Evolutionary conservation across 2,329 filamentous ascomycete genomes (phyloP), one percentile per base, ranked within the genome.

Genomic region (Colletotrichum liaoningense): DNA sequence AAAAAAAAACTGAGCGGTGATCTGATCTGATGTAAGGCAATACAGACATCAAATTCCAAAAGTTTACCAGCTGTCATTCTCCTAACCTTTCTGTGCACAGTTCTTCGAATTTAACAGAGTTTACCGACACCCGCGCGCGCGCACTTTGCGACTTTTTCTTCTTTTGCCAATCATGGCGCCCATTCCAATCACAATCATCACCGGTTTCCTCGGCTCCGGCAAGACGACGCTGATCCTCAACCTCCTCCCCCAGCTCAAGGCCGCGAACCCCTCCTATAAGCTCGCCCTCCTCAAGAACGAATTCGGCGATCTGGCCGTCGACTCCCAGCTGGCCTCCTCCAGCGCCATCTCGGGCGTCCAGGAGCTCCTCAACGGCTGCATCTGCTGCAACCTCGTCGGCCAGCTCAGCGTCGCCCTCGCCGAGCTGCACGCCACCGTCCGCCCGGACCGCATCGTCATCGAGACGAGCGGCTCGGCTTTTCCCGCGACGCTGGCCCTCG

Each of bases 381-480:
- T 99, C 83, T 99, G 97, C 89, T 99, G 97, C 86, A 98, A 98
- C 81, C 93, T 98, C 30, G 96, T 99, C 74, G 97, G 97, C 19
- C 94, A 97, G 82, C 91, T 99, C 8, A 90, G 91, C 73, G 91
- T 93, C 60, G 95, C 96, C 1, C 91, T 99, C 22, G 85, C 89
- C 56, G 92, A 97, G 79, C 91, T 99, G 54, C 89, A 90, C 63
- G 82, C 85, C 28, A 82, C 81, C 16, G 82, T 87, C 42, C 75
- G 77, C 0, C 96, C 95, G 0, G 94, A 98, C 80, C 90, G 97
- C 68, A 97, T 99, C 82, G 91, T 99, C 65, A 92, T 99, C 81
- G 97, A 99, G 87, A 99, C 97, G 2, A 94, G 91, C 52, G 97
- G 97, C 1, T 94, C 91, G 33, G 95, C 95, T 0, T 95, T 95